Evolutionary conservation across 2,329 filamentous ascomycete species (phyloP), one percentile per base, ranked within the genome.

Genomic region (Penicillium olsonii): DNA sequence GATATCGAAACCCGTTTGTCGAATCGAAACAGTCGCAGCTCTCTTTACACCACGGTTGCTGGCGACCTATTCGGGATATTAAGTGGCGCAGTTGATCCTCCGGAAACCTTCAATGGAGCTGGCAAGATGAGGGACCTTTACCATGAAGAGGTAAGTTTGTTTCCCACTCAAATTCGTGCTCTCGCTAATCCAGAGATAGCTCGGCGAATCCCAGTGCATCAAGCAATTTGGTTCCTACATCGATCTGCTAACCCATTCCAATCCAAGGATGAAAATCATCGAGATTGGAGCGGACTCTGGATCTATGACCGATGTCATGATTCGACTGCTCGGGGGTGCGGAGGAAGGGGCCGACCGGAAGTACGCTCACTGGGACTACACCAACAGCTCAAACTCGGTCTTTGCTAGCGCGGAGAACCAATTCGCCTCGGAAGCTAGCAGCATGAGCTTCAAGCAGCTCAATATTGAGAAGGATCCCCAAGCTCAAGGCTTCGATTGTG

Each of bases 401-500:
- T 57, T 60, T 15, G 34, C 42, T 1, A 17, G 45, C 2, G 56
- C 52, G 3, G 37, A 50, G 8, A 24, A 45, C 2, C 15, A 34
- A 19, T 59, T 60, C 37, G 37, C 33, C 8, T 31, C 29, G 5
- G 39, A 58, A 4, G 39, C 31, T 2, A 42, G 45, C 10, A 50
- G 41, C 2, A 54, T 60, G 48, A n/a, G 14, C 5, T 61, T 57
- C 17, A 52, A 27, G 5, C 20, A 41, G 1, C 31, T 61, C 1
- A 42, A 61, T 29, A 54, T 59, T 5, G 52, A 59, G 17, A 17
- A 53, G 6, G 56, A 61, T 19, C 56, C 54, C 0, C 52, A 50
- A 9, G 8, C 20, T 4, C 56, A 61, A 17, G 58, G 50, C 0
- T 61, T 61, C 18, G 50, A 53, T 11, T 51, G 43, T 24, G 58